Percentiles rank a stretch among this genome's conserved stretches.
Conservation (phyloP, 2,329 filamentous ascomycete genomes). For the Myriosclerotinia curreyana region DNA sequence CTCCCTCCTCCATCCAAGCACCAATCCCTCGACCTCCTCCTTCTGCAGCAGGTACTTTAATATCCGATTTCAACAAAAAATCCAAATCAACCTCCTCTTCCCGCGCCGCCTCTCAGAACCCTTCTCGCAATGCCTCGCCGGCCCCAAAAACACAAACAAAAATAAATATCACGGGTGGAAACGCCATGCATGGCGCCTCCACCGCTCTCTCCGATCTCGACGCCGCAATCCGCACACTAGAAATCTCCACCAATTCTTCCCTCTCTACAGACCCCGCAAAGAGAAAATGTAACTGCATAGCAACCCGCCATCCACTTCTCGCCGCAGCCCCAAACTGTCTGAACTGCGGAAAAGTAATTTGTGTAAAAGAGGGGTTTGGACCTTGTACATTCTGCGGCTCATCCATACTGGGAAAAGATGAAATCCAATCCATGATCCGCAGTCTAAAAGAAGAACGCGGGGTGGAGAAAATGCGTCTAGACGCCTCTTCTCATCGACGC, state of each 20-base stretch:
- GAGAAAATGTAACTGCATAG: constrained; percentile 83
- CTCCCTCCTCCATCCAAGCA: constrained; percentile 51
- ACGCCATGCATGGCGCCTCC: constrained; percentile 77
- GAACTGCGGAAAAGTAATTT: constrained; percentile 91
- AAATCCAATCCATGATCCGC: constrained; percentile 81
- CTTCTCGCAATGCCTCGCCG: constrained; percentile 37
- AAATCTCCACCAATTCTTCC: constrained; percentile 86
- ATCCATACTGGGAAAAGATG: constrained; percentile 66
- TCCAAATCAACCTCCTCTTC: constrained; percentile 50
- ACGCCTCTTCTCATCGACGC: constrained; percentile 66
- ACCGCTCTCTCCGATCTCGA: constrained; percentile 68
- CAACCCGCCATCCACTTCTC: constrained; percentile 80
- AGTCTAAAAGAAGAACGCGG: constrained; percentile 83
- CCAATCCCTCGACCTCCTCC: constrained; percentile 41
- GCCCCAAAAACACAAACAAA: constrained; percentile 64
- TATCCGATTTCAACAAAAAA: constrained; percentile 69
- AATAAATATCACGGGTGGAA: constrained; percentile 70
- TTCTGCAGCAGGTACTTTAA: constrained; percentile 73
- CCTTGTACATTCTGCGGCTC: constrained; percentile 88
- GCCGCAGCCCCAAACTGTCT: constrained; percentile 91
- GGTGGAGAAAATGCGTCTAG: constrained; percentile 77
- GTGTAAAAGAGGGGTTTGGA: constrained; percentile 87
- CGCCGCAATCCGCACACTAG: constrained; percentile 81
- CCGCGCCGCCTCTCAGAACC: constrained; percentile 50
- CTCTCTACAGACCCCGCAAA: constrained; percentile 51